A percentile compares a stretch with the other conserved stretches of the same genome.
Conservation (phyloP, 2,329 filamentous ascomycete genomes). For the Coniochaeta sp. region DNA sequence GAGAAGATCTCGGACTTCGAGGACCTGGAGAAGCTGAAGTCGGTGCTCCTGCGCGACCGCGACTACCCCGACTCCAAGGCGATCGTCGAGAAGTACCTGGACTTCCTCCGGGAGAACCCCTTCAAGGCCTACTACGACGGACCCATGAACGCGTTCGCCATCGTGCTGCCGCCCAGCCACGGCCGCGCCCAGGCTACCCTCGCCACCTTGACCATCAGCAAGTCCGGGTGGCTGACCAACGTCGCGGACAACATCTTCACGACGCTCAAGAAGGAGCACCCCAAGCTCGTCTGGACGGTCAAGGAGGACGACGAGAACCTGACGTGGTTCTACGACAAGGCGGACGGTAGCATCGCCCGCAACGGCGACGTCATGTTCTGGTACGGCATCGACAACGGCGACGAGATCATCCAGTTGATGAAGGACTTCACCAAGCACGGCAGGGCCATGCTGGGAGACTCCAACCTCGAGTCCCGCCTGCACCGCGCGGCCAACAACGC, state of each 20-base stretch:
- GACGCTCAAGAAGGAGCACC: conserved; percentile 87
- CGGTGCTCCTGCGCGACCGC: conserved; percentile 73
- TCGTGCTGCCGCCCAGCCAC: conserved; percentile 69
- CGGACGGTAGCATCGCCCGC: conserved; percentile 81
- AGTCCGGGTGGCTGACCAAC: conserved; percentile 89
- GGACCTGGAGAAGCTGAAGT: conserved; percentile 70
- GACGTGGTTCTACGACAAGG: conserved; percentile 97
- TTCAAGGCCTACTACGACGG: conserved; percentile 97
- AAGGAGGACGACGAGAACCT: conserved; percentile 94
- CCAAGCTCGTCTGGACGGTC: conserved; percentile 92
- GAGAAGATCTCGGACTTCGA: conserved; percentile 66
- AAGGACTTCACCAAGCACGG: conserved; percentile 78
- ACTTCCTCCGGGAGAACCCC: conserved; percentile 65
- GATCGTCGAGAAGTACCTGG: conserved; percentile 80
- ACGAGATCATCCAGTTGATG: conserved; percentile 77
- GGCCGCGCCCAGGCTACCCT: conserved; percentile 69
- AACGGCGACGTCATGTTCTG: conserved; percentile 92
- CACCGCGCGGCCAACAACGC: conserved; percentile 62
- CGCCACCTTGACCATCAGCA: conserved; percentile 86
- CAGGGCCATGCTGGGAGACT: conserved; percentile 79
- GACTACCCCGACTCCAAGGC: conserved; percentile 75
- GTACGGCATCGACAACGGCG: conserved; percentile 78
- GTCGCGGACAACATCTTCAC: conserved; percentile 93
- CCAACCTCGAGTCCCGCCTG: conserved; percentile 81
- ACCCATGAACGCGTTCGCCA: conserved; percentile 82